phyloP scores from a whole-genome alignment of 2,329 filamentous ascomycete genomes.

The Hypoxylon sp. region DNA sequence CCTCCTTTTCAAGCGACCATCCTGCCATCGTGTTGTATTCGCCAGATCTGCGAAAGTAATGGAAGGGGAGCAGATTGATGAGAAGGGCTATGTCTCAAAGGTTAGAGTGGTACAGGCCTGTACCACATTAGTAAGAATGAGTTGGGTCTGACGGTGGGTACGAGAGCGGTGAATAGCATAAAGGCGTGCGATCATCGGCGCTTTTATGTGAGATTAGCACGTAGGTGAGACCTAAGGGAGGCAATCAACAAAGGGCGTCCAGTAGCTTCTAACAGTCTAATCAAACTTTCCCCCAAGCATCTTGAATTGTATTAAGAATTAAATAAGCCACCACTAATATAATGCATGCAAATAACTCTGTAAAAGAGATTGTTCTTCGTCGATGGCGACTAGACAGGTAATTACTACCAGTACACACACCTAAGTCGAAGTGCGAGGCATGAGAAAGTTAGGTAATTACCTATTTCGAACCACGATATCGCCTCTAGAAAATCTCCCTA shows the following conservation, averaged over 20 bases:
- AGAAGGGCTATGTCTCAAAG: neutral
- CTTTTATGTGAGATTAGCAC: neutral
- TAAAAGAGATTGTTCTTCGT: no score
- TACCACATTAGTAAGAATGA: neutral
- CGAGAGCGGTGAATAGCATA: conserved; percentile 1
- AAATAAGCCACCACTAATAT: neutral
- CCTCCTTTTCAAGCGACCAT: conserved; percentile 19
- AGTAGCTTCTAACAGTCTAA: neutral
- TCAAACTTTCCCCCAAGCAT: neutral
- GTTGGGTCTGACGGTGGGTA: neutral
- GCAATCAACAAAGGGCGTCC: neutral
- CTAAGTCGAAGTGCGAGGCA: no score
- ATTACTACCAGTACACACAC: no score
- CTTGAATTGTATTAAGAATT: neutral
- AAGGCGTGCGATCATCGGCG: conserved; percentile 14
- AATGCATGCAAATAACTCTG: neutral
- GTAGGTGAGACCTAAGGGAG: neutral
- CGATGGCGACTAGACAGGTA: no score
- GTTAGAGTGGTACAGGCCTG: neutral
- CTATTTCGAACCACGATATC: no score
- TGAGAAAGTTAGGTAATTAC: no score
- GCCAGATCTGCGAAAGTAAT: neutral
- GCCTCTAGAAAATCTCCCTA: no score
- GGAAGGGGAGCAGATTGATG: neutral
- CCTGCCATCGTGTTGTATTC: conserved; percentile 25